Evolutionary conservation across 2,329 filamentous ascomycete species (phyloP).

Genomic region (Aureobasidium mangrovei): DNA sequence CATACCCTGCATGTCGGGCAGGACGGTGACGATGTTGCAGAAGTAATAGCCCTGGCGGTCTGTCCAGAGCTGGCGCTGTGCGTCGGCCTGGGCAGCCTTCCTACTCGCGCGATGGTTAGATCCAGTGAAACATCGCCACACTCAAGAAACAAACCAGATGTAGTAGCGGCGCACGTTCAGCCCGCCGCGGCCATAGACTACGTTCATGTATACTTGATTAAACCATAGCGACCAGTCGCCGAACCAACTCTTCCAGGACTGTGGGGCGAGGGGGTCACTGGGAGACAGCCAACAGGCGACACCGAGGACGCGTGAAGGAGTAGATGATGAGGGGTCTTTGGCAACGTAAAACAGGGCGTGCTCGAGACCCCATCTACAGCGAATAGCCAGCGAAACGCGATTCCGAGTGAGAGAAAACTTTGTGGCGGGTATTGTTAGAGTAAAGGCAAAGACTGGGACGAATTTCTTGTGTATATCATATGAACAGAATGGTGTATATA

Average conservation of each 20-base stretch:
- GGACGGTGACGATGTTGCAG: conserved; percentile 64
- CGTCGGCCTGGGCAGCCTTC: conserved; percentile 54
- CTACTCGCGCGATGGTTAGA: background rate
- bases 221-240: conserved; percentile 54
- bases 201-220: conserved; percentile 57
- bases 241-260: conserved; percentile 54
- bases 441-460: background rate
- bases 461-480: background rate
- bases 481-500: conserved; percentile 33
- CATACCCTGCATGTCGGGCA: conserved; percentile 55
- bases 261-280: conserved; percentile 32
- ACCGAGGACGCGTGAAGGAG: conserved; percentile 49
- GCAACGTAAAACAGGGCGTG: conserved; percentile 63
- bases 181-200: conserved; percentile 60
- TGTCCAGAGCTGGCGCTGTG: conserved; percentile 55
- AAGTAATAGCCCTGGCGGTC: conserved; percentile 64
- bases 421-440: conserved; percentile 11
- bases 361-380: conserved; percentile 62
- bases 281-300: conserved; percentile 66
- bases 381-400: conserved; percentile 52
- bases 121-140: background rate
- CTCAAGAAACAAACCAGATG: conserved; percentile 45
- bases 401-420: conserved; percentile 55
- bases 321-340: conserved; percentile 43
- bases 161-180: conserved; percentile 60